phyloP scores from a whole-genome alignment of 164 flowering plant species.

The Magnolia officinalis region DNA sequence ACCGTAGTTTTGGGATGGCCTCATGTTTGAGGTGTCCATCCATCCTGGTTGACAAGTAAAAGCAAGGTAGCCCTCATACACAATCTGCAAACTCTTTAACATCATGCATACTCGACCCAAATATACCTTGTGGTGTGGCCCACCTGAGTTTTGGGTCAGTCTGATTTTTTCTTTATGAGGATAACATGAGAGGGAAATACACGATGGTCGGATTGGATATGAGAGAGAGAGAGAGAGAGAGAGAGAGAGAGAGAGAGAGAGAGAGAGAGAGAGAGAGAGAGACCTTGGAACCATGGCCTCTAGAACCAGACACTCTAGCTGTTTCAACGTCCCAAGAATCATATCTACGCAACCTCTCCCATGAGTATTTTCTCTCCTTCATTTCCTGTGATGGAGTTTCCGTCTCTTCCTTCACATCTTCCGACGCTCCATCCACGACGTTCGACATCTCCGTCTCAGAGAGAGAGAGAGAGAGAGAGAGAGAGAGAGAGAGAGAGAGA shows the following conservation, averaged over 20 bases:
- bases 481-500: background rate
- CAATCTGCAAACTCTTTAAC: no score
- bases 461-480: background rate
- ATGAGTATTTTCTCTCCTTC: background rate
- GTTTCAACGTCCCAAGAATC: conserved; percentile 4
- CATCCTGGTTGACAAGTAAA: no score
- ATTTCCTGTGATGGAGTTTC: background rate
- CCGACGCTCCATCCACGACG: background rate
- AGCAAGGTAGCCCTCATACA: no score
- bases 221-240: background rate
- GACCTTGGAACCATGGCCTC: conserved; percentile 1
- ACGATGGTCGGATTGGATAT: background rate
- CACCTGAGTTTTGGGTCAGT: background rate
- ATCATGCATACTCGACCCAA: background rate
- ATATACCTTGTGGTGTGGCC: background rate
- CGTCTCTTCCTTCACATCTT: background rate
- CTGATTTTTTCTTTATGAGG: background rate
- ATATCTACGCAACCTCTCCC: background rate
- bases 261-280: background rate
- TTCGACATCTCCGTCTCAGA: background rate
- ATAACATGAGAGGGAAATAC: background rate
- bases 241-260: background rate
- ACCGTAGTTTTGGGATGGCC: no score
- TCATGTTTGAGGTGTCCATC: no score
- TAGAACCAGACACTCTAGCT: background rate